Base-by-base conservation (phyloP, 345 rosid species). In the Eucalyptus sp. region DNA sequence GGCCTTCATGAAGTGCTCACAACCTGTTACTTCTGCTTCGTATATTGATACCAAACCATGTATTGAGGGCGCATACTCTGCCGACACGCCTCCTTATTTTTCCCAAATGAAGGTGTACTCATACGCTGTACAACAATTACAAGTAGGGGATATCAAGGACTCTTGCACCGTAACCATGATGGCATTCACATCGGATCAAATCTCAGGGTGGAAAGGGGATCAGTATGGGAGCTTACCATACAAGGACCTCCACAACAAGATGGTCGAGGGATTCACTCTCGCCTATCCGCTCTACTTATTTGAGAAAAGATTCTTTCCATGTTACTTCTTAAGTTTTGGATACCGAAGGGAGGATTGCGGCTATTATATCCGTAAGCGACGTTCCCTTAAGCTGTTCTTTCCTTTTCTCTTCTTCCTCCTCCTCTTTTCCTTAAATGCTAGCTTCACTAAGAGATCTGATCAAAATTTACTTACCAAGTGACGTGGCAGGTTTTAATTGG, bases 281-380 rank as follows among this genome's bases (percentile, higher is more conserved):
- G 0, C 66, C 15, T 56, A 3, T 52, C 18, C 17, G 41, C 41
- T 4, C 41, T 41, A 41, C 4, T 41, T 33, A 33, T 4, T 4
- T 41, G 4, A 41, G 41, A 4, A 4, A 41, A 41, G 41, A 4
- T 1, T 13, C 58, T 52, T 52, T 17, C 22, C 9, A 7, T 29
- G 56, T 51, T 8, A 2, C 56, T 17, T 6, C 56, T 51, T 51
- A 51, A 51, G 20, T 17, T 51, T 51, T 16, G 41, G 41, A 17
- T 7, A 51, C 64, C 64, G 14, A 58, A 1, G 5, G 68, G 68
- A 1, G 16, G 0, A 2, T 3, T 13, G 68, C 16, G 4, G 31
- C 8, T 12, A 29, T 29, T 13, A 27, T 27, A 1, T 5, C 8
- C 6, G 8, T 31, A 56, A 24, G 62, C 29, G 27, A 24, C 27